Conservation (phyloP, 352 stramenopile species). For the Pythium phragmitis region DNA sequence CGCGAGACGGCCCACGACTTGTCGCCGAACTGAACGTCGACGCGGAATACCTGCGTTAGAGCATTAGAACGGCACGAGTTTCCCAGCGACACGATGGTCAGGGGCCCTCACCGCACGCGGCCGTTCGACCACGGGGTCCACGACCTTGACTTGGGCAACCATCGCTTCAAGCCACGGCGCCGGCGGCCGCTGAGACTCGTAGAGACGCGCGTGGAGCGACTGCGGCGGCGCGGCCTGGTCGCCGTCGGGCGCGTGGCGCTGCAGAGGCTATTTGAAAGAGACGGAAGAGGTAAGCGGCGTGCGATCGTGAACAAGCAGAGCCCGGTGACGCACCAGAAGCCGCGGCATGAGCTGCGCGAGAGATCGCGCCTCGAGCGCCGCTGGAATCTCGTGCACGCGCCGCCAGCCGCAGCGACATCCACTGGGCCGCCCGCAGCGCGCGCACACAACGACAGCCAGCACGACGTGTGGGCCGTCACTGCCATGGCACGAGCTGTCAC, state of each 20-base stretch:
- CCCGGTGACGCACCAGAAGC: conserved; percentile 8
- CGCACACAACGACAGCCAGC: conserved; percentile 21
- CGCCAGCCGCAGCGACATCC: conserved; percentile 27
- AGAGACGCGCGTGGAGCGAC: conserved; percentile 26
- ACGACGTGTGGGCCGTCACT: neutral
- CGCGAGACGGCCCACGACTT: conserved; percentile 45
- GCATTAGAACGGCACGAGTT: neutral
- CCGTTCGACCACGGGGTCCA: conserved; percentile 41
- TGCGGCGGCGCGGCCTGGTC: neutral
- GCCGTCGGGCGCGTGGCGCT: neutral
- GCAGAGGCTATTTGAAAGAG: neutral
- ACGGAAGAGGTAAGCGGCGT: neutral
- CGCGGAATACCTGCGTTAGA: conserved; percentile 38
- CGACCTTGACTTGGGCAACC: conserved; percentile 36
- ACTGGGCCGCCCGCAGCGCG: conserved; percentile 4
- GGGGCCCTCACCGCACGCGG: conserved; percentile 32
- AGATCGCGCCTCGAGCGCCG: conserved; percentile 13
- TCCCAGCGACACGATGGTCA: neutral
- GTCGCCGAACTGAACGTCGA: conserved; percentile 38
- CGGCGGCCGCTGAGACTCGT: conserved; percentile 30
- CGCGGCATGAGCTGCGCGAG: conserved; percentile 20
- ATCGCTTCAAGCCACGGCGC: conserved; percentile 25
- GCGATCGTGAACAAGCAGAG: neutral
- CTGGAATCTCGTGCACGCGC: conserved; percentile 16
- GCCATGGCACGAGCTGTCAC: no score